Evolutionary conservation across 805 yeast species (phyloP).

Genomic region (Barnettozyma salicaria): DNA sequence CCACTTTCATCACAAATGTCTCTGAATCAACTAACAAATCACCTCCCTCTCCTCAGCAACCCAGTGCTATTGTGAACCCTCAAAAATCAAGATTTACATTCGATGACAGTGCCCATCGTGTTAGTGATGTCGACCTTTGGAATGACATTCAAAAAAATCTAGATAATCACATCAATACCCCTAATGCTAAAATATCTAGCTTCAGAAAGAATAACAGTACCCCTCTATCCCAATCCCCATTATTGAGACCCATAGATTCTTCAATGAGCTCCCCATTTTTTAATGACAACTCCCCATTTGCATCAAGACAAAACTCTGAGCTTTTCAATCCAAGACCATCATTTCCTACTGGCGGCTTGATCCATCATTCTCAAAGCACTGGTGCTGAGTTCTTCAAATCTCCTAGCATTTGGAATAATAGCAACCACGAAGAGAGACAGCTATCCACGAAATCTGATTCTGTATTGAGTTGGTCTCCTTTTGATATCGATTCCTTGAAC

Average conservation of each 20-base stretch:
- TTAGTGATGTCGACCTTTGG: slow-evolving; percentile 3
- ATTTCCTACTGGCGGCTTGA: too few species aligned
- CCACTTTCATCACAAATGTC: slow-evolving; percentile 4
- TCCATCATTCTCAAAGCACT: background rate
- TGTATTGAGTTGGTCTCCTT: slow-evolving; percentile 24
- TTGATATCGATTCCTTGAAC: slow-evolving; percentile 19
- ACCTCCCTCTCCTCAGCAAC: too few species aligned
- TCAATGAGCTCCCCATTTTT: slow-evolving; percentile 8
- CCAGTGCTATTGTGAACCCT: slow-evolving; percentile 5
- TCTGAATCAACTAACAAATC: too few species aligned
- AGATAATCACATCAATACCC: slow-evolving; percentile 8
- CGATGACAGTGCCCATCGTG: background rate
- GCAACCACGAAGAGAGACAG: slow-evolving; percentile 19
- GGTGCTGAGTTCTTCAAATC: slow-evolving; percentile 17
- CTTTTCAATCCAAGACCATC: slow-evolving; percentile 7
- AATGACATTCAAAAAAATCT: slow-evolving; percentile 2
- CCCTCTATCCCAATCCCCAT: slow-evolving; percentile 22
- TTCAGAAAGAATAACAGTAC: slow-evolving; percentile 19
- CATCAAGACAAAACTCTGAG: slow-evolving; percentile 14
- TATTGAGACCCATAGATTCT: slow-evolving; percentile 17
- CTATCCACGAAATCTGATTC: slow-evolving; percentile 25
- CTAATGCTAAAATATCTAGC: slow-evolving; percentile 25
- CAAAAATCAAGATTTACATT: slow-evolving; percentile 9
- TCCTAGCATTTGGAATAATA: slow-evolving; percentile 22
- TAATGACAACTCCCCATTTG: slow-evolving; percentile 8